Evolutionary conservation across 352 stramenopile genomes (phyloP), one percentile per base, ranked within the genome.

Genomic region (Globisporangium emineosum): DNA sequence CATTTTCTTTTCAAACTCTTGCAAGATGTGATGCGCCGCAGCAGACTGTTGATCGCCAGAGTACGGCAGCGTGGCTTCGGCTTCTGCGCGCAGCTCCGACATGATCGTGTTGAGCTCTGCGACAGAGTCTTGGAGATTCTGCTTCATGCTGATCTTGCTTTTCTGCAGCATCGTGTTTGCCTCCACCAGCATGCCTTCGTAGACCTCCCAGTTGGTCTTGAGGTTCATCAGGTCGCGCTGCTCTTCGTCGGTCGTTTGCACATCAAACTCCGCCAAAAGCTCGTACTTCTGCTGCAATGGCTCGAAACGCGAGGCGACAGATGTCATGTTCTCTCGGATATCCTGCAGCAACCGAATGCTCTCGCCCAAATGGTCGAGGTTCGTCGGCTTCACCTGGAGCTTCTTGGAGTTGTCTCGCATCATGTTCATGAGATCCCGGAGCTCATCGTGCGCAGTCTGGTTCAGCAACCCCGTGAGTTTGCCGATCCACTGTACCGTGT

Each of bases 121-220:
- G 10, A 98, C 83, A 2, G 84, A 94, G 60, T 94, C 90, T 66
- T 98, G 91, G 2, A 98, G 73, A 42, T 96, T 97, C 64, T 97
- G 89, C 69, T 98, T 98, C 95, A 98, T 98, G 56, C 89, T 97
- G 21, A 96, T 70, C 77, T 98, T 98, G 71, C 86, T 93, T 61
- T 97, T 97, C 55, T 97, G 89, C 33, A 98, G 66, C 78, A 95
- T 93, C 29, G 85, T 83, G 49, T 98, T 94, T 0, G 88, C 83
- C 50, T 96, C 83, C 3, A 88, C 75, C 19, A 97, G 69, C 79
- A 94, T 91, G 8, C 71, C 72, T 65, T 96, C 81, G 60, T 96
- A 98, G 4, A 73, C 68, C 62, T 96, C 81, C 90, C 91, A 97
- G 40, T 87, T 81, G 1, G 81, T 57, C 37, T 83, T 79, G 25